phyloP scores from a whole-genome alignment of 208 protist genomes.

The Leptomonas pyrrhocoris region DNA sequence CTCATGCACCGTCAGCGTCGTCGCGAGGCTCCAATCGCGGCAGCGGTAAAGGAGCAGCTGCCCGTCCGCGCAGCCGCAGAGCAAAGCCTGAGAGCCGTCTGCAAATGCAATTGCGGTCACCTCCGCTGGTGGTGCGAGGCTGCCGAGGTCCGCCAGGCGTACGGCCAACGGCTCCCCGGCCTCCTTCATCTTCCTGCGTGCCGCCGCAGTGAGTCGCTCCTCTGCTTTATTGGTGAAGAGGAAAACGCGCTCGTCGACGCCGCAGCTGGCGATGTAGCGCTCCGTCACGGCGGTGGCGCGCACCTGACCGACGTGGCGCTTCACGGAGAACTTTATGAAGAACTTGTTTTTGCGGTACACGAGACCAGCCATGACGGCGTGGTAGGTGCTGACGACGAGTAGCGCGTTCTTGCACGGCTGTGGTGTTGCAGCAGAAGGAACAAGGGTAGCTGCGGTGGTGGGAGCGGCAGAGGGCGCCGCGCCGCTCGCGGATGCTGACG shows the following conservation, averaged over 20 bases:
- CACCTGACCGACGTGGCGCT: constrained; percentile 69
- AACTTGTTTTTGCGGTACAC: constrained; percentile 54
- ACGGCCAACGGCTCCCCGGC: constrained; percentile 43
- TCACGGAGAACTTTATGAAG: constrained; percentile 75
- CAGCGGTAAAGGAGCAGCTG: constrained; percentile 69
- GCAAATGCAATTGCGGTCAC: constrained; percentile 49
- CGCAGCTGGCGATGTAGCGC: constrained; percentile 63
- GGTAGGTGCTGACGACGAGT: constrained; percentile 76
- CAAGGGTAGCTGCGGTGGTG: neutral
- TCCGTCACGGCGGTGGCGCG: constrained; percentile 44
- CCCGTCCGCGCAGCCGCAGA: constrained; percentile 67
- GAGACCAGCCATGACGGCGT: constrained; percentile 77
- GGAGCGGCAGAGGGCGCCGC: neutral
- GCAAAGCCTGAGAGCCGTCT: constrained; percentile 44
- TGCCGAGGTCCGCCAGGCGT: constrained; percentile 70
- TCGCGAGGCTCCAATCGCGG: constrained; percentile 58
- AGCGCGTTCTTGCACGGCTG: constrained; percentile 46
- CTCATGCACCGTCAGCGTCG: constrained; percentile 61
- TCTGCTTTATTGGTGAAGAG: constrained; percentile 82
- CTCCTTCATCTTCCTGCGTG: constrained; percentile 34
- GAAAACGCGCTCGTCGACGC: constrained; percentile 77
- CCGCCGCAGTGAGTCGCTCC: constrained; percentile 29
- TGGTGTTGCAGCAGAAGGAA: neutral
- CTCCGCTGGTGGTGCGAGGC: constrained; percentile 60
- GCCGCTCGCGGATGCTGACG: neutral